phyloP scores from a whole-genome alignment of 176 grass and related monocot genomes.

The Paspalum notatum region DNA sequence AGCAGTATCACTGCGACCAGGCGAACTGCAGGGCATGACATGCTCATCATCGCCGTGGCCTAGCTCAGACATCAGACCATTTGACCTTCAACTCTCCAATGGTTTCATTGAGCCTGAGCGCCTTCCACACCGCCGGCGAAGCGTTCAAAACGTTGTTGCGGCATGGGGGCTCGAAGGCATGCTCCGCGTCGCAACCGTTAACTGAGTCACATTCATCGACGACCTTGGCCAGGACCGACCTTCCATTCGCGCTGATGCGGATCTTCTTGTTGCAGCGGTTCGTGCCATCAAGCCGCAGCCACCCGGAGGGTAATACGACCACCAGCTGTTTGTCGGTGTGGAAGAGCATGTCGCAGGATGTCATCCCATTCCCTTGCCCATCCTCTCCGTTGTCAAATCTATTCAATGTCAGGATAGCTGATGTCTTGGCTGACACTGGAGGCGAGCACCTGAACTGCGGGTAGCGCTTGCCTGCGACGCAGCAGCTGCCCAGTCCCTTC shows the following conservation, averaged over 20 bases:
- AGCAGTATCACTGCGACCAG: not conserved
- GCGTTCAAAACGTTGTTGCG: constrained; percentile 50
- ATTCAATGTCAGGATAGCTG: constrained; percentile 38
- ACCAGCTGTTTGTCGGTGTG: constrained; percentile 43
- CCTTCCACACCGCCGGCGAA: constrained; percentile 53
- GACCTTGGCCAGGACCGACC: constrained; percentile 55
- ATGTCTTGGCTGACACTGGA: constrained; percentile 35
- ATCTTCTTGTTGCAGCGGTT: constrained; percentile 53
- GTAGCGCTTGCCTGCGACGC: constrained; percentile 31
- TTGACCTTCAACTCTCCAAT: constrained; percentile 34
- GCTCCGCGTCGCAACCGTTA: constrained; percentile 38
- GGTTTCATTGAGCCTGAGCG: constrained; percentile 40
- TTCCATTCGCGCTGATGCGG: constrained; percentile 39
- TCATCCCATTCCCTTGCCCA: not conserved
- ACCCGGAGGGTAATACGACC: constrained; percentile 57
- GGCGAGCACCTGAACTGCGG: constrained; percentile 53
- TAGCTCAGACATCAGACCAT: constrained; percentile 45
- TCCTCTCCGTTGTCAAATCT: constrained; percentile 25
- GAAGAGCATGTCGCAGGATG: constrained; percentile 41
- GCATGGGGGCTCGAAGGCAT: constrained; percentile 53
- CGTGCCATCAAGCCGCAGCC: constrained; percentile 30
- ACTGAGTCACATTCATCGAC: constrained; percentile 64
- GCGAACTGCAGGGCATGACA: not conserved
- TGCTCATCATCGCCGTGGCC: not conserved
- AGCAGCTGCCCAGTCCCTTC: constrained; percentile 33